Evolutionary conservation across 176 grass and related monocot species (phyloP).

Genomic region (Carex myosuroides): DNA sequence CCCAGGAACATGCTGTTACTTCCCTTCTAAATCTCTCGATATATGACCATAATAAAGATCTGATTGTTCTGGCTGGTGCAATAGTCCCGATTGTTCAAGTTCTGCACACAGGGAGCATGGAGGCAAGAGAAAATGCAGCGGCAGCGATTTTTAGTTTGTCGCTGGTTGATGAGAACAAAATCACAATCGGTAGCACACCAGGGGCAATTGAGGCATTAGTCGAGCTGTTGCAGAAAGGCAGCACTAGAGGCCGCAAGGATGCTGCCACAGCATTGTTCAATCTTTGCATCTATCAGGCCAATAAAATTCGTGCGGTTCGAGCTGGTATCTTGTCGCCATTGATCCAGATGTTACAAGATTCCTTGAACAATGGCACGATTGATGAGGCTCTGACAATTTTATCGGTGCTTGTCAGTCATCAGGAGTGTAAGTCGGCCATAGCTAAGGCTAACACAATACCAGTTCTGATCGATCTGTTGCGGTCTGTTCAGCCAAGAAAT

Average conservation of each 20-base stretch:
- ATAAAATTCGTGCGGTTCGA: conserved; percentile 74
- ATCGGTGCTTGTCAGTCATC: conserved; percentile 83
- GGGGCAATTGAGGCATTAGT: conserved; percentile 79
- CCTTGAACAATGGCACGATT: conserved; percentile 48
- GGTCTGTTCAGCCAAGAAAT: conserved; percentile 70
- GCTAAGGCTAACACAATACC: conserved; percentile 73
- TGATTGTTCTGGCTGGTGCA: conserved; percentile 81
- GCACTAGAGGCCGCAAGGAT: conserved; percentile 77
- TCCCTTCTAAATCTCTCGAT: conserved; percentile 84
- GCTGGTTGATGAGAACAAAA: conserved; percentile 86
- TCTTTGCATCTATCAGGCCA: conserved; percentile 88
- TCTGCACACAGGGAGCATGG: conserved; percentile 69
- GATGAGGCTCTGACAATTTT: conserved; percentile 85
- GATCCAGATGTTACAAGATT: conserved; percentile 80
- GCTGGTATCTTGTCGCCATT: conserved; percentile 72
- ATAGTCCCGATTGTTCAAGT: conserved; percentile 76
- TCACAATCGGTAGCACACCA: conserved; percentile 76
- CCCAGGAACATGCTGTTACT: conserved; percentile 89
- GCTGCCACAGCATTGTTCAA: conserved; percentile 95
- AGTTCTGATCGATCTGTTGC: conserved; percentile 73
- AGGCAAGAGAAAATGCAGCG: conserved; percentile 93
- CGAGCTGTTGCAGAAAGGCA: conserved; percentile 66
- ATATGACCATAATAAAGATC: conserved; percentile 94
- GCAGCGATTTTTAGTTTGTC: conserved; percentile 94
- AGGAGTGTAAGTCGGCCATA: conserved; percentile 80